Base-by-base conservation (phyloP, 768 basidiomycete species). In the Fibroporia radiculosa region DNA sequence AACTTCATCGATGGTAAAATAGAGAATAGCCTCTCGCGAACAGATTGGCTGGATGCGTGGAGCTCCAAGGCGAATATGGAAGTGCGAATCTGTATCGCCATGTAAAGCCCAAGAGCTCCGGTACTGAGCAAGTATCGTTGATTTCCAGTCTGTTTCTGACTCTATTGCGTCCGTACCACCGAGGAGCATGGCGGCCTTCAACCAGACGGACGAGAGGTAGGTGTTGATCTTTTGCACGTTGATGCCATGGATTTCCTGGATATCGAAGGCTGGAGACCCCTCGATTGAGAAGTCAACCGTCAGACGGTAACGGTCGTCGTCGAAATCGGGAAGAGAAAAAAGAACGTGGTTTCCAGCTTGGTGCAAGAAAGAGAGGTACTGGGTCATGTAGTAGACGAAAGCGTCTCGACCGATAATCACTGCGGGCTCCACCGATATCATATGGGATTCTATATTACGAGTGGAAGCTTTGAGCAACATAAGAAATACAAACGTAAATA, bases 281-380 rank as follows among this genome's bases (percentile, higher is more conserved):
- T 55, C 49, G 45, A 57, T 48, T 3, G 62, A 62, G 49, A 52
- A 62, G 44, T 62, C 53, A 43, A 59, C 49, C 20, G 43, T 37
- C 40, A 49, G 44, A 16, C 44, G 44, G 39, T 49, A 47, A 23
- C 49, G 43, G 46, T 52, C 47, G 39, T 60, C 54, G 45, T 60
- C 58, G 43, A 64, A 62, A 42, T 61, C 58, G n/a, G 62, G 62
- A 14, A 62, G 54, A 7, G 55, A 58, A 50, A 55, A 59, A 18
- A 64, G 45, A 20, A 60, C 54, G 51, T 64, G 61, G 47, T 54
- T 46, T 1, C 62, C 62, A 6, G 58, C 56, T 18, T 48, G 49
- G 19, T 56, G 48, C 25, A 64, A 52, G 29, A 59, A 42, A 14
- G 50, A 38, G 40, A 64, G 58, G 44, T 64, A 64, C 33, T 52